These are phyloP conservation scores for Mucor lusitanicus DNA, from an alignment of 371 early-diverging fungal species.

Conservation along the genomic window DNA sequence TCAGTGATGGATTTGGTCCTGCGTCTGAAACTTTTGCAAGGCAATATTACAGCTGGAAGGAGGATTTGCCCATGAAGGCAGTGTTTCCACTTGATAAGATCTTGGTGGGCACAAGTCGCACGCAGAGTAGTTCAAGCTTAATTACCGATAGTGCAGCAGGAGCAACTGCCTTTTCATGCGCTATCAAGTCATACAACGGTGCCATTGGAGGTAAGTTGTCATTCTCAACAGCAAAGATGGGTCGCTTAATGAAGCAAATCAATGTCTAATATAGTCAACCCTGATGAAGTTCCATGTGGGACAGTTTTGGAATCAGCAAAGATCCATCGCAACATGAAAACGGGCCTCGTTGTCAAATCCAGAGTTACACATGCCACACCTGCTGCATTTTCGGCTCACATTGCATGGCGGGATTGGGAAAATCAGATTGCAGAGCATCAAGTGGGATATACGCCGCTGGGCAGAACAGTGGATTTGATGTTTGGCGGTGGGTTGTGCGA, in stretches of 20 bases:
- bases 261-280: constrained; percentile 43
- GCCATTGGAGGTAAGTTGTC: constrained; percentile 66
- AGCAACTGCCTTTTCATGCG: constrained; percentile 92
- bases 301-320: constrained; percentile 95
- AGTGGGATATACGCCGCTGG: constrained; percentile 81
- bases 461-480: constrained; percentile 86
- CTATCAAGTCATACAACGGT: constrained; percentile 83
- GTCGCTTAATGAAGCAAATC: neutral
- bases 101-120: constrained; percentile 85
- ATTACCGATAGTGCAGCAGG: constrained; percentile 97
- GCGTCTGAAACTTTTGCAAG: constrained; percentile 93
- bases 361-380: constrained; percentile 93
- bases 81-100: constrained; percentile 78
- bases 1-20: constrained; percentile 93
- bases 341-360: constrained; percentile 91
- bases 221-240: too few relatives aligned
- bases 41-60: constrained; percentile 64
- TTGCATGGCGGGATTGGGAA: constrained; percentile 74
- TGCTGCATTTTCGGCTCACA: constrained; percentile 82
- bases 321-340: constrained; percentile 65
- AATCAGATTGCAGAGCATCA: constrained; percentile 88
- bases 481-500: constrained; percentile 92
- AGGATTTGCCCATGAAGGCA: constrained; percentile 36
- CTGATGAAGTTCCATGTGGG: constrained; percentile 75
- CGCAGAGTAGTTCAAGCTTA: constrained; percentile 77